Evolutionary conservation across 2,329 filamentous ascomycete species (phyloP).

Genomic region (Clonostachys chloroleuca): DNA sequence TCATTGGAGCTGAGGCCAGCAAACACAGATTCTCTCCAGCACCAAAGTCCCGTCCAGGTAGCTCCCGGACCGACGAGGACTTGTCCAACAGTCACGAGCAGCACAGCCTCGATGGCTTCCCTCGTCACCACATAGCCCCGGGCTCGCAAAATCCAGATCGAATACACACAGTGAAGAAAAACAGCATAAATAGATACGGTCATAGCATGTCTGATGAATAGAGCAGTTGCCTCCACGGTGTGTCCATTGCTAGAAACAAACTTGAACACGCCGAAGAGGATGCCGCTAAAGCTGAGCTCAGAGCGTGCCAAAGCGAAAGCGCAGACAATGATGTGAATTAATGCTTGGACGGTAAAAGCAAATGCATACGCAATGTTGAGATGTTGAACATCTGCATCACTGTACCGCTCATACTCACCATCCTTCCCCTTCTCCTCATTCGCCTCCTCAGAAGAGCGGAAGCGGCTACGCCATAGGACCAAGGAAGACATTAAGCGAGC

Average conservation of each 20-base stretch:
- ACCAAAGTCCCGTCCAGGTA: slow-evolving; percentile 12
- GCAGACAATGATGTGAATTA: background rate
- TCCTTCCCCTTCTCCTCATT: no score
- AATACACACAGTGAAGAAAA: slow-evolving; percentile 6
- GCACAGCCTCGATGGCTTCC: slow-evolving; percentile 1
- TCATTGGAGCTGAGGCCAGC: background rate
- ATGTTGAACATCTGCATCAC: slow-evolving; percentile 1
- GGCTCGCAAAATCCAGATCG: slow-evolving; percentile 12
- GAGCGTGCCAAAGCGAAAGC: no score
- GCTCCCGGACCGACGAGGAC: slow-evolving; percentile 11
- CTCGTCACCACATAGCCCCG: slow-evolving; percentile 12
- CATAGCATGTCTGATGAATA: no score
- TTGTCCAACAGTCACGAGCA: slow-evolving; percentile 2
- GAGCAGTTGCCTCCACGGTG: no score
- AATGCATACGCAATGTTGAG: background rate
- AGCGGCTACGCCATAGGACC: no score
- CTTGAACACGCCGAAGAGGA: no score
- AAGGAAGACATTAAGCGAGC: no score
- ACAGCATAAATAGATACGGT: no score
- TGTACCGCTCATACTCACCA: slow-evolving; percentile 1
- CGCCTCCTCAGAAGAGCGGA: no score
- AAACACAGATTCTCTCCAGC: slow-evolving; percentile 12
- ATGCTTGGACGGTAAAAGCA: slow-evolving; percentile 3
- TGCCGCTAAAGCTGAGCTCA: no score
- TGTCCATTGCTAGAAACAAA: no score